Evolutionary conservation across 2,329 filamentous ascomycete species (phyloP).

Genomic region (Hirsutella rhossiliensis): DNA sequence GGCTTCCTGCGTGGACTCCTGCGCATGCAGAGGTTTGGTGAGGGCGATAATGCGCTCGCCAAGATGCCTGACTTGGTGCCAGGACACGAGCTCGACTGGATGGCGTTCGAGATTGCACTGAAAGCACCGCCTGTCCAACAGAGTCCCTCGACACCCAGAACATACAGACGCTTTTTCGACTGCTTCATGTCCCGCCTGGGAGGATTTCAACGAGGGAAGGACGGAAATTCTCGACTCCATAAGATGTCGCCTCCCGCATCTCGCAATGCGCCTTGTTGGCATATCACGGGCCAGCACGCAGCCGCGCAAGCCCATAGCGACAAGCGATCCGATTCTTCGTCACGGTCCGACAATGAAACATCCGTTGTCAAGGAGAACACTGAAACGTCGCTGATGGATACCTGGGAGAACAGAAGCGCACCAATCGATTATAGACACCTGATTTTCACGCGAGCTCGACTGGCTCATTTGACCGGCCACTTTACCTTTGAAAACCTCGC

Average conservation of each 20-base stretch:
- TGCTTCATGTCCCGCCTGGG: neutral
- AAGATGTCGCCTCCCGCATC: too few species aligned
- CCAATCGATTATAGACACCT: neutral
- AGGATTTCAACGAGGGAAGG: too few species aligned
- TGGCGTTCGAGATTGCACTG: conserved; percentile 6
- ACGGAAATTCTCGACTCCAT: too few species aligned
- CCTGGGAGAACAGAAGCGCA: too few species aligned
- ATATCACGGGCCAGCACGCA: too few species aligned
- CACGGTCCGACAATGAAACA: too few species aligned
- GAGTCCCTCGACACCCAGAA: neutral
- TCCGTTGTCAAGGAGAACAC: too few species aligned
- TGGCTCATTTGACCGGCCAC: neutral
- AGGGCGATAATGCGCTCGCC: conserved; percentile 5
- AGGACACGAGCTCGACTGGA: conserved; percentile 12
- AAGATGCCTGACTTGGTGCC: conserved; percentile 6
- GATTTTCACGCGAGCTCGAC: neutral
- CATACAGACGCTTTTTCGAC: neutral
- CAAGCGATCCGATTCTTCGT: too few species aligned
- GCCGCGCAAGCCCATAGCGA: too few species aligned
- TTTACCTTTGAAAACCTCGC: neutral
- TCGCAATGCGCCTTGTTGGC: too few species aligned
- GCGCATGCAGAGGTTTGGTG: conserved; percentile 7
- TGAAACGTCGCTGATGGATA: too few species aligned
- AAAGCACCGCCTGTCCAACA: neutral
- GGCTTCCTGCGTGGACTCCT: conserved; percentile 7